Conservation (phyloP, 805 yeast species). For the Schwanniomyces yamadae region DNA sequence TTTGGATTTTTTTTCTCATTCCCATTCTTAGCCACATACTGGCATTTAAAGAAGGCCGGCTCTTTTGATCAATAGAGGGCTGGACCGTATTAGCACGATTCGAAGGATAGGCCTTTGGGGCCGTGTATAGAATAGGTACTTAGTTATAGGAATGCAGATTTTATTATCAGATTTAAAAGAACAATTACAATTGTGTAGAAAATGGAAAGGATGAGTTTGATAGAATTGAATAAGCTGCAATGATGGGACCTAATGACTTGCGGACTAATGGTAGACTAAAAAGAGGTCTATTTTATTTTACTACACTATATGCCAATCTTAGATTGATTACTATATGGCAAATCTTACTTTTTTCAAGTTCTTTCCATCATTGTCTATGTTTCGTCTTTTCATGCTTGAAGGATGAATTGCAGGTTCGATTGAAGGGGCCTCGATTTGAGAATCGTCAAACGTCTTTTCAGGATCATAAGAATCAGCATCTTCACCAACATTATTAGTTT, state of each 20-base stretch:
- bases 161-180: too few species aligned
- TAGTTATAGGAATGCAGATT: too few species aligned
- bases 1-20: slow-evolving; percentile 49
- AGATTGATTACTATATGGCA: slow-evolving; percentile 15
- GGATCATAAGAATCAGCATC: slow-evolving; percentile 25
- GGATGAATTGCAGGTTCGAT: neutral
- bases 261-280: too few species aligned
- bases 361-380: slow-evolving; percentile 12
- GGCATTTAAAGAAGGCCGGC: slow-evolving; percentile 89
- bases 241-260: too few species aligned
- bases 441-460: slow-evolving; percentile 10
- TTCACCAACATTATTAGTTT: slow-evolving; percentile 8
- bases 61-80: slow-evolving; percentile 20
- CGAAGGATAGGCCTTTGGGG: neutral
- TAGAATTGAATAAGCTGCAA: too few species aligned
- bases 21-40: slow-evolving; percentile 78
- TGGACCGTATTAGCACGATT: neutral
- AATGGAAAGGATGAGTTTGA: too few species aligned
- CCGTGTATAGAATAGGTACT: too few species aligned
- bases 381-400: slow-evolving; percentile 20
- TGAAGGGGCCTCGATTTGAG: neutral
- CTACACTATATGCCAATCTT: too few species aligned
- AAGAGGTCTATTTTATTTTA: too few species aligned
- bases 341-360: slow-evolving; percentile 34
- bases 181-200: too few species aligned